Conservation (phyloP, 2,329 filamentous ascomycete species). For the Arthrobotrys entomopaga region DNA sequence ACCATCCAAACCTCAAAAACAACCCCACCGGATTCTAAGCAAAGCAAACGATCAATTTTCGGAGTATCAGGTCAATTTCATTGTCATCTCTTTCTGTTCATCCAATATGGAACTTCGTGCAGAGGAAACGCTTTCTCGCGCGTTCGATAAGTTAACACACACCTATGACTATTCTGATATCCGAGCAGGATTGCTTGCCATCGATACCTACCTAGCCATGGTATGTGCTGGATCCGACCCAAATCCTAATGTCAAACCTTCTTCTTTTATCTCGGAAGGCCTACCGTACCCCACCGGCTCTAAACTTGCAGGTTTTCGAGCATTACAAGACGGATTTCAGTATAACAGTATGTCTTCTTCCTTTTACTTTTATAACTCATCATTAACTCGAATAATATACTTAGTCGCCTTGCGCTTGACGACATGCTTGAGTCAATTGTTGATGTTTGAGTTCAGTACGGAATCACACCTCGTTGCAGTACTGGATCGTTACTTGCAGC, state of each 20-base stretch:
- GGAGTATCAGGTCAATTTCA: no score
- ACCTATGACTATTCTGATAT: constrained; percentile 62
- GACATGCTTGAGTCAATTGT: constrained; percentile 82
- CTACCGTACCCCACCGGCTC: constrained; percentile 74
- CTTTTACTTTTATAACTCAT: neutral
- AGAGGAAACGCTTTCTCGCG: constrained; percentile 42
- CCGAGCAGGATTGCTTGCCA: constrained; percentile 60
- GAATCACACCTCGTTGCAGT: constrained; percentile 5
- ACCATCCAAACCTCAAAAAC: no score
- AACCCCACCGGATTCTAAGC: neutral
- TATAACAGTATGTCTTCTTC: constrained; percentile 75
- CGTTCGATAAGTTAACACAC: constrained; percentile 60
- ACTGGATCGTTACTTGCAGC: neutral
- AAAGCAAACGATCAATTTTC: neutral
- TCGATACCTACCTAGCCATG: constrained; percentile 68
- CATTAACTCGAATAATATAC: neutral
- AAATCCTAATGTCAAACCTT: neutral
- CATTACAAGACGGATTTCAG: constrained; percentile 95
- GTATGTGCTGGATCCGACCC: constrained; percentile 70
- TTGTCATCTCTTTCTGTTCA: no score
- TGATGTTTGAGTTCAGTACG: constrained; percentile 77
- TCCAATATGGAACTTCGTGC: neutral
- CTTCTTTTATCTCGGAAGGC: neutral
- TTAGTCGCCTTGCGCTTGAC: constrained; percentile 82
- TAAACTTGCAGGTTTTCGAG: constrained; percentile 94